Conservation (phyloP, 345 rosid genomes). For the Streptanthus diversifolius region DNA sequence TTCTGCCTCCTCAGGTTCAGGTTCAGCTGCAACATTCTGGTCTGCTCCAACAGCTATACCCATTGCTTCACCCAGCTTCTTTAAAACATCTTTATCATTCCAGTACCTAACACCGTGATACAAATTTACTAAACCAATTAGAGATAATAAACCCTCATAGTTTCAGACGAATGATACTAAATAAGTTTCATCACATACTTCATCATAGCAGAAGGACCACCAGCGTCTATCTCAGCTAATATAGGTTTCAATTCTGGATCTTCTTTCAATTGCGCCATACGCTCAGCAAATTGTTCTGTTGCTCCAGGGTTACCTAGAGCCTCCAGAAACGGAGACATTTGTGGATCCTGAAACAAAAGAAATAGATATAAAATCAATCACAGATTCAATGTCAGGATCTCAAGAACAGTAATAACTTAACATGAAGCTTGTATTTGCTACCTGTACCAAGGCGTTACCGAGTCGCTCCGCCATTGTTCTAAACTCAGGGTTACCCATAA, state of each 20-base stretch:
- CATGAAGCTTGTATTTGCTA: slow-evolving; percentile 2
- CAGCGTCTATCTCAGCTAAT: slow-evolving; percentile 77
- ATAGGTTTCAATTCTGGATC: slow-evolving; percentile 85
- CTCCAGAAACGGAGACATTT: slow-evolving; percentile 87
- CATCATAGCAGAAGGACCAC: slow-evolving; percentile 94
- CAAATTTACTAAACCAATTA: neutral
- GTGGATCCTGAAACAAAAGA: slow-evolving; percentile 58
- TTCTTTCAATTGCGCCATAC: slow-evolving; percentile 72
- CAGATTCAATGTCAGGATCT: neutral
- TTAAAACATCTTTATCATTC: slow-evolving; percentile 84
- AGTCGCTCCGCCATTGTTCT: slow-evolving; percentile 96
- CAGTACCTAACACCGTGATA: slow-evolving; percentile 56
- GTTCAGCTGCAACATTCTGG: slow-evolving; percentile 43
- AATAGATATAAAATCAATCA: neutral
- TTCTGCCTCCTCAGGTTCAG: slow-evolving; percentile 52
- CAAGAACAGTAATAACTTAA: neutral
- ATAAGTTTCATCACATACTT: slow-evolving; percentile 43
- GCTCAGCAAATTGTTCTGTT: slow-evolving; percentile 75
- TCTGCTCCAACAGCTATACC: slow-evolving; percentile 71
- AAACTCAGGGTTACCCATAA: slow-evolving; percentile 89
- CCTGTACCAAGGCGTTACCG: slow-evolving; percentile 90
- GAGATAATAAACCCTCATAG: neutral
- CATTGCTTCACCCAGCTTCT: slow-evolving; percentile 97
- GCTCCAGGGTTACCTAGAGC: slow-evolving; percentile 67
- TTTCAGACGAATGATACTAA: neutral